phyloP scores from a whole-genome alignment of 1,284 basidiomycete species.

The Taiwanofungus camphoratus region DNA sequence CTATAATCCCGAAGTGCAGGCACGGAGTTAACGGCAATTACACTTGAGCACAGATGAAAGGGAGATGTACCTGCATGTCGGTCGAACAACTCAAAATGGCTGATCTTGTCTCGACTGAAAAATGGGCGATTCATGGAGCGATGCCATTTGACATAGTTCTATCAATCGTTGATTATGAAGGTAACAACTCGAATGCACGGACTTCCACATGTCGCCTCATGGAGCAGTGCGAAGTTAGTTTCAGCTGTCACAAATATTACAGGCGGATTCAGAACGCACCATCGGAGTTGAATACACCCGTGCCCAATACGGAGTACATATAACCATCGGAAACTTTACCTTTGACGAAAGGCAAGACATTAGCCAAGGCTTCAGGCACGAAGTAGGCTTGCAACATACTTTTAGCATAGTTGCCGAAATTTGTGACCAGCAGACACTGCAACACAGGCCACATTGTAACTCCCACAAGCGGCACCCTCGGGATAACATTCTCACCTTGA shows the following conservation, averaged over 20 bases:
- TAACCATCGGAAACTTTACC: no score
- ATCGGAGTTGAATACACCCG: slow-evolving; percentile 19
- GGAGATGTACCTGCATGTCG: slow-evolving; percentile 5
- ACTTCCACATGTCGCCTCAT: slow-evolving; percentile 27
- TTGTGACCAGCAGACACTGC: slow-evolving; percentile 10
- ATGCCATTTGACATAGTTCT: slow-evolving; percentile 21
- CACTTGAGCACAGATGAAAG: background rate
- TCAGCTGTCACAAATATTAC: no score
- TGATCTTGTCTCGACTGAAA: slow-evolving; percentile 11
- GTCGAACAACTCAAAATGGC: slow-evolving; percentile 13
- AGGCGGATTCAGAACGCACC: slow-evolving; percentile 10
- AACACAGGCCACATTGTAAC: no score
- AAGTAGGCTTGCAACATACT: no score
- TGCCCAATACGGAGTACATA: slow-evolving; percentile 17
- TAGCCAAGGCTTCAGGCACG: no score
- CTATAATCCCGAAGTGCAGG: background rate
- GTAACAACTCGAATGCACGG: background rate
- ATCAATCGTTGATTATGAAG: background rate
- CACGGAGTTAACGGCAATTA: no score
- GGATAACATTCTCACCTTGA: slow-evolving; percentile 3
- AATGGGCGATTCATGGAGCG: slow-evolving; percentile 24
- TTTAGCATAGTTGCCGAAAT: slow-evolving; percentile 17
- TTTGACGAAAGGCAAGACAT: no score
- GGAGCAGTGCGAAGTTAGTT: background rate
- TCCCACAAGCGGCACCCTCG: no score